Conservation (phyloP, 208 protist species). For the Phytomonas sp. region DNA sequence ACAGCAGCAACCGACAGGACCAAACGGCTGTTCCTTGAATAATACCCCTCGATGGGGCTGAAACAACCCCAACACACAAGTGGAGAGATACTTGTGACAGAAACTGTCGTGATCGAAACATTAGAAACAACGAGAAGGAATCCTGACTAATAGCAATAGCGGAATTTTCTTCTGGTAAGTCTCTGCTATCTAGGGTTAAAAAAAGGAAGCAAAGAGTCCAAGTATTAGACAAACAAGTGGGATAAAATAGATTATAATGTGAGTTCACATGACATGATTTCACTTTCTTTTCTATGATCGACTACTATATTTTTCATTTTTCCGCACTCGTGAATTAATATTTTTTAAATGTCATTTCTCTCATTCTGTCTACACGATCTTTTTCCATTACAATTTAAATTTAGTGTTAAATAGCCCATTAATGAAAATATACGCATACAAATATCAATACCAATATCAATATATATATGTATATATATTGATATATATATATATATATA, state of each 20-base stretch:
- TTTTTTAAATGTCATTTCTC: not conserved
- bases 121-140: not conserved
- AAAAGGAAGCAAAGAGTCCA: not conserved
- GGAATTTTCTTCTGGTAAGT: not conserved
- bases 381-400: not conserved
- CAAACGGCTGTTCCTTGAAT: slow-evolving; percentile 57
- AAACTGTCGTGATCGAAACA: slow-evolving; percentile 1
- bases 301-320: not conserved
- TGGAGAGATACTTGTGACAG: slow-evolving; percentile 37
- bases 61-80: slow-evolving; percentile 72
- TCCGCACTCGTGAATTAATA: not conserved
- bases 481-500: slow-evolving; percentile 2
- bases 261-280: not conserved
- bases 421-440: not conserved
- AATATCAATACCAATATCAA: not conserved
- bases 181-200: not conserved
- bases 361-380: not conserved
- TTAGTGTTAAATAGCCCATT: slow-evolving; percentile 2
- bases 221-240: not conserved
- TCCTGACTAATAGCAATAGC: not conserved
- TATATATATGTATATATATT: slow-evolving; percentile 7
- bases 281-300: not conserved
- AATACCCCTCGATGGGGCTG: slow-evolving; percentile 45
- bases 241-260: not conserved
- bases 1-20: slow-evolving; percentile 66